phyloP scores from a whole-genome alignment of 768 basidiomycete genomes.

The Trametes villosa region DNA sequence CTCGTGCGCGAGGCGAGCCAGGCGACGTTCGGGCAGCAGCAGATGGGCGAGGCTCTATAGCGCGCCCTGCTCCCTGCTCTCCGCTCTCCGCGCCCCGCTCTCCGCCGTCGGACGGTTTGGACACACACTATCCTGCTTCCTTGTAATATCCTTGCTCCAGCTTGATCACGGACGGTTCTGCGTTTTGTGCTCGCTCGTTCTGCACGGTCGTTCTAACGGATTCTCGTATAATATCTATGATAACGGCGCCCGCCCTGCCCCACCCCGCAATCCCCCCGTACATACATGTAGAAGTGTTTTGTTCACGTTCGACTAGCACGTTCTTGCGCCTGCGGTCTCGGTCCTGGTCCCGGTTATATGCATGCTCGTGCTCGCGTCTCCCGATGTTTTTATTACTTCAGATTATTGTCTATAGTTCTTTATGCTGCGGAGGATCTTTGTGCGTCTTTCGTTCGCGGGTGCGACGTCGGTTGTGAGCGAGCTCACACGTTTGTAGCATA shows the following conservation, averaged over 20 bases:
- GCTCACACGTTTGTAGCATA: too few relatives aligned
- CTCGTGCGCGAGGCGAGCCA: constrained; percentile 31
- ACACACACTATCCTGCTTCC: background rate
- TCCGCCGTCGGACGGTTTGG: background rate
- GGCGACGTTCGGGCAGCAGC: constrained; percentile 32
- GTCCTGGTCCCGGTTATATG: background rate
- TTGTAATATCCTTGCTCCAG: background rate
- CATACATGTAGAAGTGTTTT: background rate
- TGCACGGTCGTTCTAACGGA: constrained; percentile 6
- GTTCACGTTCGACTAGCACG: background rate
- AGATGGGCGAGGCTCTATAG: constrained; percentile 33
- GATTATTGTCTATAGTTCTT: constrained; percentile 17
- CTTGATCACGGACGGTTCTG: background rate
- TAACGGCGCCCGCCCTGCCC: too few relatives aligned
- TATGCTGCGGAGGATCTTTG: background rate
- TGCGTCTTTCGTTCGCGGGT: too few relatives aligned
- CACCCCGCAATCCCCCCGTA: background rate
- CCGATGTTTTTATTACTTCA: constrained; percentile 20
- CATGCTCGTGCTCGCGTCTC: background rate
- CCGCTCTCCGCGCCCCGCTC: background rate
- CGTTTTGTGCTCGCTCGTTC: constrained; percentile 1
- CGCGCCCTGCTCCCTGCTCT: background rate
- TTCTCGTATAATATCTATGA: constrained; percentile 12
- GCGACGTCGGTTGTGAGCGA: too few relatives aligned
- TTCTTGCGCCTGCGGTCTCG: background rate